Conservation (phyloP, 208 protist genomes). For the Leishmania lainsoni region DNA sequence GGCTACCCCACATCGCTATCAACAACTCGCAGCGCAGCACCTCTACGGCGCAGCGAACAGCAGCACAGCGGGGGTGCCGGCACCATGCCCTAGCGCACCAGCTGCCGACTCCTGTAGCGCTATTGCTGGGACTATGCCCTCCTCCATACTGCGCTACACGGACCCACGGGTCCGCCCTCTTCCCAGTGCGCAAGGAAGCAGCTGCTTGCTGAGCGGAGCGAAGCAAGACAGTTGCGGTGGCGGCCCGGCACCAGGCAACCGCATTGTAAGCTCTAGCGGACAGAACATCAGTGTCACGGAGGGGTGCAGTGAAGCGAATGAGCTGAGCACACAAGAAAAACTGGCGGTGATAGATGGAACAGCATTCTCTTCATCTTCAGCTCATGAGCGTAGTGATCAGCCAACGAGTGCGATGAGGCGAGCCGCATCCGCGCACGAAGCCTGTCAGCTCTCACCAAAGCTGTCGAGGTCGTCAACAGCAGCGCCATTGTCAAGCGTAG, state of each 20-base stretch:
- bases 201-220: not conserved
- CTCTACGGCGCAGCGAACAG: conserved; percentile 11
- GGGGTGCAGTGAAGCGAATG: not conserved
- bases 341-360: not conserved
- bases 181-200: not conserved
- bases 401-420: not conserved
- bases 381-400: not conserved
- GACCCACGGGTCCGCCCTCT: not conserved
- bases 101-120: not conserved
- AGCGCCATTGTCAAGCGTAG: not conserved
- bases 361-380: not conserved
- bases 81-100: not conserved
- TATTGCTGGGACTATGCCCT: not conserved
- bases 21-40: conserved; percentile 24
- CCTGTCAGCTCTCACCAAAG: not conserved
- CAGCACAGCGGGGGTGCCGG: not conserved
- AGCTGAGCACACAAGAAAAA: not conserved
- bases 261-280: not conserved
- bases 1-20: conserved; percentile 5
- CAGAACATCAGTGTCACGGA: not conserved
- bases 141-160: conserved; percentile 1
- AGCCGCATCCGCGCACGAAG: not conserved
- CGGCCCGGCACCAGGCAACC: not conserved
- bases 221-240: not conserved
- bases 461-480: not conserved